Conservation (phyloP, 2,329 filamentous ascomycete species). For the Helicocarpus griseus region DNA sequence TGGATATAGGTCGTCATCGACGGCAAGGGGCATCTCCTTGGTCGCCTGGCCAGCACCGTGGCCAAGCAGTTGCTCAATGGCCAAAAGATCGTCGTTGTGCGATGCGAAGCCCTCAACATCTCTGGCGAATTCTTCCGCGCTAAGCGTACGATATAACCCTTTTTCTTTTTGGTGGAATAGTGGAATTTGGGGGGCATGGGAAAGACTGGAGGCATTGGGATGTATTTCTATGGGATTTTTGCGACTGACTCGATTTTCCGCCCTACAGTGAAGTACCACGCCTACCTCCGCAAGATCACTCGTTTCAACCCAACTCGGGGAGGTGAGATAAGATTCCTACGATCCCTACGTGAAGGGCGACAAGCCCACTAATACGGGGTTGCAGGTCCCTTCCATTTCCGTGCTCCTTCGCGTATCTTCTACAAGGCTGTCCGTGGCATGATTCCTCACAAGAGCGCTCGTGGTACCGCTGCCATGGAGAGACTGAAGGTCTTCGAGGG, state of each 20-base stretch:
- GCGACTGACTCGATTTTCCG: conserved; percentile 37
- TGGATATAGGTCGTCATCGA: conserved; percentile 86
- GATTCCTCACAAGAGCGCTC: conserved; percentile 99
- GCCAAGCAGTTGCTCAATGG: conserved; percentile 98
- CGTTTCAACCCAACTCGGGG: conserved; percentile 98
- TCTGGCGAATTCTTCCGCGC: conserved; percentile 99
- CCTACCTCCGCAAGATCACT: conserved; percentile 99
- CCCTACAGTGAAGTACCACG: conserved; percentile 94
- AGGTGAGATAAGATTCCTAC: conserved; percentile 51
- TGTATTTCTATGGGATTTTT: conserved; percentile 1
- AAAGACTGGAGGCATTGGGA: conserved; percentile 3
- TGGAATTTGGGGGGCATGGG: conserved; percentile 8
- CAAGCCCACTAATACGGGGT: conserved; percentile 10
- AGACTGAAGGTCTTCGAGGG: conserved; percentile 99
- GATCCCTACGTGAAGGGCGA: neutral
- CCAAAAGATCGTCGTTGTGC: conserved; percentile 98
- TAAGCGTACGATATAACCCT: conserved; percentile 74
- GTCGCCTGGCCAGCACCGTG: conserved; percentile 94
- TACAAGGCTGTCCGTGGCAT: conserved; percentile 99
- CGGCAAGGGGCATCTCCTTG: conserved; percentile 99
- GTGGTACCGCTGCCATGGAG: conserved; percentile 91
- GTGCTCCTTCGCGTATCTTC: conserved; percentile 97
- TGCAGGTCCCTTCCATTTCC: conserved; percentile 98
- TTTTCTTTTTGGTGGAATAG: conserved; percentile 11
- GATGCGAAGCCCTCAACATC: conserved; percentile 99